Evolutionary conservation across 2,329 filamentous ascomycete species (phyloP), one percentile per base, ranked within the genome.

Genomic region (Paraphaeosphaeria sporulosa): DNA sequence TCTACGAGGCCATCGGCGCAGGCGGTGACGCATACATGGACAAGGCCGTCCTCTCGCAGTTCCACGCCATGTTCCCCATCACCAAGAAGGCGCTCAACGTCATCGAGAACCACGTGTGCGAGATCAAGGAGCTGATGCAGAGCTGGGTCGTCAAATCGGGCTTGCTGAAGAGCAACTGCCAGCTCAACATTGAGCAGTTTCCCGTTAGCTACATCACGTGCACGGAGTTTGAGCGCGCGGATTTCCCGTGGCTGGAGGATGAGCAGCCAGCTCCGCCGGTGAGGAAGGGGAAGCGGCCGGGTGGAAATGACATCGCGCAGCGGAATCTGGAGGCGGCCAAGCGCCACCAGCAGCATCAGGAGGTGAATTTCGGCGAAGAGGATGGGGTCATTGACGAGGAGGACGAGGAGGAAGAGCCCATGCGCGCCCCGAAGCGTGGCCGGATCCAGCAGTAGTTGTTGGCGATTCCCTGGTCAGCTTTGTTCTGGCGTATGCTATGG

Each of bases 151-250:
- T 67, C 5, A 72, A 75, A 53, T 53, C 57, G 12, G 69, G 73
- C 27, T 76, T 85, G 46, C 68, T 83, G 59, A 66, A 73, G 23
- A 78, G 77, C 30, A 68, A 75, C 23, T 78, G 76, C 40, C 76
- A 78, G 57, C 71, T 82, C 19, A 79, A 83, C 55, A 60, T 75
- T 8, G 65, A 71, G 2, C 63, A 72, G 27, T 76, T 72, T 34
- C 72, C 72, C 0, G 73, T 83, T 34, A 55, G 70, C 3, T 82
- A 83, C 66, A 71, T 85, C 52, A 83, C 82, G 0, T 83, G 81
- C 65, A 74, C 72, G 13, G 71, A 76, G 12, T 73, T 85, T 46
- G 67, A 73, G n/a, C 68, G 70, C 19, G 64, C 66, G 58, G 75
- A 83, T 68, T 70, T 81, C 66, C 80, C 80, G 0, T 83, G 81